Evolutionary conservation across 768 basidiomycete genomes (phyloP).

Genomic region (Collybia nuda): DNA sequence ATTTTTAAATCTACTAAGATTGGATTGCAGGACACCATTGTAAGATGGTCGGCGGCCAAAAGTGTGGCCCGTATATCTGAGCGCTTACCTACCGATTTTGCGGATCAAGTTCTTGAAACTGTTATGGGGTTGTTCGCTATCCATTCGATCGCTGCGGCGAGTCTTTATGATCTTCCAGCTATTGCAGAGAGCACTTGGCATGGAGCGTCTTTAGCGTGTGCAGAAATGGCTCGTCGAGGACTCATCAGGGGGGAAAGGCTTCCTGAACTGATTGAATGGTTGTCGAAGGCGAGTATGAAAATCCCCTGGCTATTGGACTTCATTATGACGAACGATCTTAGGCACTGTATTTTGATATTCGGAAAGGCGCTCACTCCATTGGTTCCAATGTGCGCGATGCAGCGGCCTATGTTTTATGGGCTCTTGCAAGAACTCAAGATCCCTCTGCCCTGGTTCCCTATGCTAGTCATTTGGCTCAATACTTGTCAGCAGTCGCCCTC

Average conservation of each 20-base stretch:
- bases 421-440: slow-evolving; percentile 80
- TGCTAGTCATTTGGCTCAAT: slow-evolving; percentile 63
- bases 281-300: slow-evolving; percentile 60
- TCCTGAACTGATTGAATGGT: slow-evolving; percentile 69
- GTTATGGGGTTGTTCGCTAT: slow-evolving; percentile 75
- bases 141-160: slow-evolving; percentile 65
- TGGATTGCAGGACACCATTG: slow-evolving; percentile 77
- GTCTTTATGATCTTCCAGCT: slow-evolving; percentile 69
- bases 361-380: slow-evolving; percentile 89
- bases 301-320: neutral
- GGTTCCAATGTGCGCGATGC: slow-evolving; percentile 95
- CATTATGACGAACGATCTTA: slow-evolving; percentile 25
- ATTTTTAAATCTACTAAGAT: neutral
- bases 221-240: slow-evolving; percentile 87
- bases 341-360: slow-evolving; percentile 91
- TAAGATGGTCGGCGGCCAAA: slow-evolving; percentile 94
- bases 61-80: slow-evolving; percentile 84
- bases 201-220: slow-evolving; percentile 88
- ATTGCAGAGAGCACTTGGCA: slow-evolving; percentile 92
- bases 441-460: slow-evolving; percentile 56
- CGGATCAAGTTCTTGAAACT: slow-evolving; percentile 79
- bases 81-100: slow-evolving; percentile 73
- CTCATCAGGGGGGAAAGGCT: slow-evolving; percentile 62
- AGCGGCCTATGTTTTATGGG: slow-evolving; percentile 93
- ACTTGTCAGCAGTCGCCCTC: slow-evolving; percentile 75